Evolutionary conservation across 345 rosid species (phyloP), one percentile per base, ranked within the genome.

Genomic region (Citrus australasica): DNA sequence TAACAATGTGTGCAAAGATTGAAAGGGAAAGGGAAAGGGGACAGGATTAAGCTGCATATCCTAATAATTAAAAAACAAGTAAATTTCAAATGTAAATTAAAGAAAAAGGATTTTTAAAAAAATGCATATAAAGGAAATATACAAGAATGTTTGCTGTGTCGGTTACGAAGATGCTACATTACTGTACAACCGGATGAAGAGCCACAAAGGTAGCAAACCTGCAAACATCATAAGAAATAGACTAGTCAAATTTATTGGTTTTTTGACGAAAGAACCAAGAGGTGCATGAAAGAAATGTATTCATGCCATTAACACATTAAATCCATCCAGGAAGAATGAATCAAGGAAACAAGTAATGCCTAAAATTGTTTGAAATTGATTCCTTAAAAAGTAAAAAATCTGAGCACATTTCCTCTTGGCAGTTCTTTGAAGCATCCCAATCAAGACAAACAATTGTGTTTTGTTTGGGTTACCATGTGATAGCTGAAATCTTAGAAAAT

Each of bases 131-230:
- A 61, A 28, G 21, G 46, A 46, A 79, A 65, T 67, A 72, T 84
- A 84, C 87, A 86, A 28, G 71, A 81, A 75, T 71, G 61, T 76
- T 76, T 46, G 55, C 69, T 66, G 78, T 76, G 51, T 28, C 58
- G 16, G 79, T 60, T 77, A 72, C 28, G 48, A 24, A 4, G 77
- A 61, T 33, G 81, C 79, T 69, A 76, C 53, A 30, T 76, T 69
- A 60, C 81, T 87, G 86, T 87, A 87, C 88, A 85, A 69, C 80
- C 78, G 35, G 71, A 62, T 48, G 69, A 76, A 75, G 24, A 32
- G 79, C 82, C 73, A 27, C 79, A 69, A 27, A 74, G 16, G 80
- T 78, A 68, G 79, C 69, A 17, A 75, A 24, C 87, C 88, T 87
- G 86, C 85, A 79, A 67, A 63, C 28, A 67, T 30, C 35, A 58